phyloP scores from a whole-genome alignment of 164 flowering plant species.

The Vitis riparia region DNA sequence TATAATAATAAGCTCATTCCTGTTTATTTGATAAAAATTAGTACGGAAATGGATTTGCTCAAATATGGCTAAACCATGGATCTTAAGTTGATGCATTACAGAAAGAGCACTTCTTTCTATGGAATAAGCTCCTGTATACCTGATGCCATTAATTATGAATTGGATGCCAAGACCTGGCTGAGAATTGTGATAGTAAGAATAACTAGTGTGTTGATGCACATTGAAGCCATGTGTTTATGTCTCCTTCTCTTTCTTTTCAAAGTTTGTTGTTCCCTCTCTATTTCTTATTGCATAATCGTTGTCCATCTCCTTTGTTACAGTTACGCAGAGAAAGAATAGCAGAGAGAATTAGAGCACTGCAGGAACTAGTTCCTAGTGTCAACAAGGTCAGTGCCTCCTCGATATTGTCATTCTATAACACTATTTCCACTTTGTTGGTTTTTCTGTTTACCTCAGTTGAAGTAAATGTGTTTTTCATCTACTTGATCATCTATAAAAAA shows the following conservation, averaged over 20 bases:
- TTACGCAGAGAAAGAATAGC: conserved; percentile 93
- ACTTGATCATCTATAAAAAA: neutral
- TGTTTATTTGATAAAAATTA: no score
- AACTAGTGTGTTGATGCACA: no score
- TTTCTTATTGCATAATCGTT: neutral
- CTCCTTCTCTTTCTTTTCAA: neutral
- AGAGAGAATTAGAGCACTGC: conserved; percentile 91
- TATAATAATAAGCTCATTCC: no score
- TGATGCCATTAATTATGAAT: no score
- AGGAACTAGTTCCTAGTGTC: conserved; percentile 91
- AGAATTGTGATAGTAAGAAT: no score
- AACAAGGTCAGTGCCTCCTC: conserved; percentile 65
- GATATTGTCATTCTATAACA: no score
- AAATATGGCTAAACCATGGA: no score
- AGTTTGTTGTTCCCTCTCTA: neutral
- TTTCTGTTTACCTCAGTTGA: neutral
- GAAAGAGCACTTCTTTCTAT: no score
- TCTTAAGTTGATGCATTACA: no score
- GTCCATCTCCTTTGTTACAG: conserved; percentile 39
- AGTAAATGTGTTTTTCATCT: neutral
- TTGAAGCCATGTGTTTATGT: neutral
- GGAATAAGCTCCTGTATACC: no score
- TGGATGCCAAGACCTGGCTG: no score
- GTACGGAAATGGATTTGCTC: no score
- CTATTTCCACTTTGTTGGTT: neutral